Base-by-base conservation (phyloP, 2,329 filamentous ascomycete genomes). In the Dryadomyces quercivorus region DNA sequence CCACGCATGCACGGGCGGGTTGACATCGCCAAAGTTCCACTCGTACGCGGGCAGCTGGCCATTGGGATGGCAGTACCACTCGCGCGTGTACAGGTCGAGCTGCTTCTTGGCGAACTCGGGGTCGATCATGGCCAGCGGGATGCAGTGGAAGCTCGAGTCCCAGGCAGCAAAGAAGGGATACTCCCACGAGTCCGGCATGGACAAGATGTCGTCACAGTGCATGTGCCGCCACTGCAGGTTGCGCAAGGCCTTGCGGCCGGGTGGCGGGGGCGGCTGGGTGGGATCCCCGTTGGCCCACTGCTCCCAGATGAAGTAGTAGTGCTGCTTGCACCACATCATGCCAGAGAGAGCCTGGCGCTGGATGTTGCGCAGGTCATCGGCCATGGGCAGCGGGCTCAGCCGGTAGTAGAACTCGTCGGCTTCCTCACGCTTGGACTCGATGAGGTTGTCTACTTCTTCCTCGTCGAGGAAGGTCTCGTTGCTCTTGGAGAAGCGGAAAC, bases 61-160 rank as follows among this genome's bases (percentile, higher is more conserved):
- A 63, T 97, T 97, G 16, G 92, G 92, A 69, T 97, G 92, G 79
- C 93, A 95, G 74, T 96, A 97, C 93, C 92, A 97, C 72, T 97
- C 93, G 63, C 92, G 80, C 2, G 92, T 97, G 66, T 97, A 92
- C 45, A 97, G 73, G 66, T 97, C 93, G 51, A 97, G 82, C 70
- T 97, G 92, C 74, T 95, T 96, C 80, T 97, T 97, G 54, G 92
- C 91, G 63, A 96, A 96, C 45, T 96, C 92, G 0, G 92, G 93
- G 63, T 97, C 92, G 59, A 97, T 91, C 91, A 97, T 96, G 43
- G 93, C 88, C 58, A 97, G 72, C 0, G 91, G 88, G 61, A 97
- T 95, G 66, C 91, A 95, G 71, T 97, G 93, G 70, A 97, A 97
- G 5, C 91, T 92, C 54, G 87, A 92, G 67, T 97, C 92, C 92